Percentiles rank a stretch among this genome's conserved stretches.
Conservation (phyloP, 192 early-diverging fungal genomes). For the Coemansia sp. region DNA sequence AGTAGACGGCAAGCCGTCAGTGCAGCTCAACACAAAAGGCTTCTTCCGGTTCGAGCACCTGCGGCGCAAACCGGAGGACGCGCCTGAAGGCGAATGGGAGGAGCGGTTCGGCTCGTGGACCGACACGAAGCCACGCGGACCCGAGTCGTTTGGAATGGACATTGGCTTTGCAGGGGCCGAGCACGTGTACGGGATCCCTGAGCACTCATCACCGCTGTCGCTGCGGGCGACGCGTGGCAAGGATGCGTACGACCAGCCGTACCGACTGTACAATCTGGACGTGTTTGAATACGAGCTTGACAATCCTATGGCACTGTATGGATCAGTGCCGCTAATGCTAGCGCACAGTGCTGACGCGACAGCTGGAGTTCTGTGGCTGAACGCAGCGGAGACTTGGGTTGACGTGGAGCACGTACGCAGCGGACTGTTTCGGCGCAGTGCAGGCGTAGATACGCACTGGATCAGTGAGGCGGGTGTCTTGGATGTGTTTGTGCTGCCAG, state of each 20-base stretch:
- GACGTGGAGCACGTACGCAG: slow-evolving; percentile 77
- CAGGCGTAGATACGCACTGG: slow-evolving; percentile 74
- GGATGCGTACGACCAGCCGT: slow-evolving; percentile 84
- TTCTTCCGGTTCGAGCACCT: slow-evolving; percentile 84
- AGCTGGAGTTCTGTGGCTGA: slow-evolving; percentile 88
- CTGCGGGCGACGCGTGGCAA: slow-evolving; percentile 84
- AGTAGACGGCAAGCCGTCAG: slow-evolving; percentile 39
- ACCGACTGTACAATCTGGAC: slow-evolving; percentile 95
- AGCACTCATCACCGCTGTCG: slow-evolving; percentile 85
- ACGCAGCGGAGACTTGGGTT: slow-evolving; percentile 97
- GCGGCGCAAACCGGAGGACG: slow-evolving; percentile 39
- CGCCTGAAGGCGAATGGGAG: slow-evolving; percentile 70
- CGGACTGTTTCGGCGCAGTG: slow-evolving; percentile 32
- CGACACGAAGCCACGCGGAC: slow-evolving; percentile 94
- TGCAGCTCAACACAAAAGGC: slow-evolving; percentile 80
- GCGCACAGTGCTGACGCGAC: slow-evolving; percentile 76
- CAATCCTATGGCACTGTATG: slow-evolving; percentile 96
- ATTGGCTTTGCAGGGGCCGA: slow-evolving; percentile 80
- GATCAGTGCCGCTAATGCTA: slow-evolving; percentile 90
- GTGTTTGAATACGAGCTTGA: slow-evolving; percentile 97
- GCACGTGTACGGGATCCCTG: slow-evolving; percentile 95
- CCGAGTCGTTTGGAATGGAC: slow-evolving; percentile 92
- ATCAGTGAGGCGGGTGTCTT: slow-evolving; percentile 88
- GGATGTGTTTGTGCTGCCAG: slow-evolving; percentile 86
- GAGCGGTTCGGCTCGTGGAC: slow-evolving; percentile 86